Evolutionary conservation across 179 eudicot genomes (phyloP).

Genomic region (Sideroxylon spinosum): DNA sequence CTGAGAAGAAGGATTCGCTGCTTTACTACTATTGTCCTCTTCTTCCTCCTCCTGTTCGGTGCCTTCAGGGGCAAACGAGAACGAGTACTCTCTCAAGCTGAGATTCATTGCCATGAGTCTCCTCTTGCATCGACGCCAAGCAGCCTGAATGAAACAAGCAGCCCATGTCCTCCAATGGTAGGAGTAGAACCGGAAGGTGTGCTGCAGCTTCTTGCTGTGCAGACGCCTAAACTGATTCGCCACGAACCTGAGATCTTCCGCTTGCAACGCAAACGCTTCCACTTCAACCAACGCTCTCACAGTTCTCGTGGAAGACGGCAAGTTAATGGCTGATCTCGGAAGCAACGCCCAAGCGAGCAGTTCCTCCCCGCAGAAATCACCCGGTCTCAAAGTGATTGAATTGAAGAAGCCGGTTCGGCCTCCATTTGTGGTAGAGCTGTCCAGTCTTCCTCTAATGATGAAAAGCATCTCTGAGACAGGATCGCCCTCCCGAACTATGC

Average conservation of each 20-base stretch:
- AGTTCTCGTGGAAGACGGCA: conserved; percentile 76
- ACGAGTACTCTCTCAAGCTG: conserved; percentile 27
- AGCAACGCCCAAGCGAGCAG: conserved; percentile 79
- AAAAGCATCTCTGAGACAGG: conserved; percentile 79
- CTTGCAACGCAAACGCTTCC: conserved; percentile 69
- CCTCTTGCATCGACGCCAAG: conserved; percentile 62
- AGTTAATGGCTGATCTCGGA: conserved; percentile 42
- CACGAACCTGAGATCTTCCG: conserved; percentile 77
- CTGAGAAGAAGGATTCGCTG: conserved; percentile 26
- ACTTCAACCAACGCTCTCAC: conserved; percentile 65
- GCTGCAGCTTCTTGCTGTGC: conserved; percentile 72
- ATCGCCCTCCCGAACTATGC: conserved; percentile 80
- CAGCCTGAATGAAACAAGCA: conserved; percentile 76
- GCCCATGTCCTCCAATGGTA: conserved; percentile 88
- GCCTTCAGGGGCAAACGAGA: background rate
- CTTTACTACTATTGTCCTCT: background rate
- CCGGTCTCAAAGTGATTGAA: conserved; percentile 53
- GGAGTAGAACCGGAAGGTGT: conserved; percentile 72
- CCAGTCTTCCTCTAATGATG: conserved; percentile 61
- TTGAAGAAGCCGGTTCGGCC: conserved; percentile 82
- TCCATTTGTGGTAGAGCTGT: conserved; percentile 76
- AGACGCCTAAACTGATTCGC: conserved; percentile 81
- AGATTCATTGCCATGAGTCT: conserved; percentile 37
- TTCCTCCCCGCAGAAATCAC: conserved; percentile 86
- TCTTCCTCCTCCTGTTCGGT: conserved; percentile 20